Conservation (phyloP, 2,329 filamentous ascomycete genomes). For the Ophiostoma novo-ulmi region DNA sequence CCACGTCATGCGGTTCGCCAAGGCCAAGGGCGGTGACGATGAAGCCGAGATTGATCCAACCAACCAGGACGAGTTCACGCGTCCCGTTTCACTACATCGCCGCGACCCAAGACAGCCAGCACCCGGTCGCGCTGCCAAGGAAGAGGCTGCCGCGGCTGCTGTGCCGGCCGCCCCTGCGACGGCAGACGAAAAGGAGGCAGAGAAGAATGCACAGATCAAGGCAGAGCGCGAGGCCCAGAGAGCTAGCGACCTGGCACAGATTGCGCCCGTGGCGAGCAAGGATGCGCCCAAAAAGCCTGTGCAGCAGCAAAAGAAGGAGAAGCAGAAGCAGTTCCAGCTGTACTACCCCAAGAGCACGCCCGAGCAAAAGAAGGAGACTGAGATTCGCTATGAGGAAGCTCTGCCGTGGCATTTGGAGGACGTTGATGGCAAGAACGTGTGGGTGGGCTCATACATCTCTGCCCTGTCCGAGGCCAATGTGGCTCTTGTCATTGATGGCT, state of each 20-base stretch:
- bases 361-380: slow-evolving; percentile 69
- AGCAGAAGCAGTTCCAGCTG: slow-evolving; percentile 74
- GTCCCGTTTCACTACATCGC: slow-evolving; percentile 82
- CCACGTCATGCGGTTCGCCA: slow-evolving; percentile 76
- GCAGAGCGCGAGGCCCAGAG: slow-evolving; percentile 80
- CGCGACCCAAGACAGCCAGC: slow-evolving; percentile 72
- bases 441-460: slow-evolving; percentile 86
- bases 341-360: slow-evolving; percentile 74
- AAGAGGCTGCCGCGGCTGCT: slow-evolving; percentile 32
- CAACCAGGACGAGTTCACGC: slow-evolving; percentile 72
- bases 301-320: slow-evolving; percentile 43
- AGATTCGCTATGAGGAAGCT: slow-evolving; percentile 85
- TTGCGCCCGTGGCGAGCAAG: slow-evolving; percentile 75
- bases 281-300: slow-evolving; percentile 40
- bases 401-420: slow-evolving; percentile 96
- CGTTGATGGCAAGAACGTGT: slow-evolving; percentile 89
- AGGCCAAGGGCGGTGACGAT: slow-evolving; percentile 46
- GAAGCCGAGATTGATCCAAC: slow-evolving; percentile 58
- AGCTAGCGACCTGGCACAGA: slow-evolving; percentile 83
- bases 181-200: slow-evolving; percentile 54
- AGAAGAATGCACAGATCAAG: slow-evolving; percentile 62
- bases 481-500: slow-evolving; percentile 65
- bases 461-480: slow-evolving; percentile 82
- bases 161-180: slow-evolving; percentile 37
- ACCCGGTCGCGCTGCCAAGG: slow-evolving; percentile 59